Evolutionary conservation across 768 basidiomycete genomes (phyloP).

Genomic region (Auricularia heimuer): DNA sequence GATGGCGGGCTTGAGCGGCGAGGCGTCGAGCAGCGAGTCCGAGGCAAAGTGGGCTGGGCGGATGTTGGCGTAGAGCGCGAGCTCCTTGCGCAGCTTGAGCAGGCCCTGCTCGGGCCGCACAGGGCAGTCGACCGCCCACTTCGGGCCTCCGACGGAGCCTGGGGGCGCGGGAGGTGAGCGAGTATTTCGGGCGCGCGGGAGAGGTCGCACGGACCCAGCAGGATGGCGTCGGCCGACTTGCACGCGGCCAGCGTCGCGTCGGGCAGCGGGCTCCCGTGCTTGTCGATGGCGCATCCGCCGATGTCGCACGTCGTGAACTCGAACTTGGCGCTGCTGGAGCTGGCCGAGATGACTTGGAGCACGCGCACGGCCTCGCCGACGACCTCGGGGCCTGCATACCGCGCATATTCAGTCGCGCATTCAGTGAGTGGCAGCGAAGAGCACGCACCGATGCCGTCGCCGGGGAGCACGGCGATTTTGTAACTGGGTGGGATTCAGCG

Average conservation of each 20-base stretch:
- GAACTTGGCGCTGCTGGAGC: conserved; percentile 40
- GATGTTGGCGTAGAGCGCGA: conserved; percentile 97
- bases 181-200: not conserved
- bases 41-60: conserved; percentile 93
- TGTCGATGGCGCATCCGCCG: conserved; percentile 91
- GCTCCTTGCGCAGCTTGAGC: conserved; percentile 76
- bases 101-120: conserved; percentile 91
- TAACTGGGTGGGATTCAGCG: conserved; percentile 39
- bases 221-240: conserved; percentile 86
- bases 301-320: conserved; percentile 68
- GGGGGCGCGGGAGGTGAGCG: not conserved
- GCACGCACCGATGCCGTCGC: conserved; percentile 86
- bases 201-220: conserved; percentile 60
- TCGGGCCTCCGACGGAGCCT: conserved; percentile 98
- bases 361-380: conserved; percentile 77
- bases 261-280: conserved; percentile 75
- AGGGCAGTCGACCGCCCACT: conserved; percentile 84
- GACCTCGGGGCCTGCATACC: conserved; percentile 73
- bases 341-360: conserved; percentile 57
- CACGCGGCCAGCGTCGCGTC: conserved; percentile 79
- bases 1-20: conserved; percentile 79
- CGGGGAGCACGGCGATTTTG: conserved; percentile 82
- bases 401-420: not conserved
- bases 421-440: not conserved
- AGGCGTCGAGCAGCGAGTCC: conserved; percentile 75